phyloP scores from a whole-genome alignment of 352 stramenopile species.

The Phytophthora colocasiae region DNA sequence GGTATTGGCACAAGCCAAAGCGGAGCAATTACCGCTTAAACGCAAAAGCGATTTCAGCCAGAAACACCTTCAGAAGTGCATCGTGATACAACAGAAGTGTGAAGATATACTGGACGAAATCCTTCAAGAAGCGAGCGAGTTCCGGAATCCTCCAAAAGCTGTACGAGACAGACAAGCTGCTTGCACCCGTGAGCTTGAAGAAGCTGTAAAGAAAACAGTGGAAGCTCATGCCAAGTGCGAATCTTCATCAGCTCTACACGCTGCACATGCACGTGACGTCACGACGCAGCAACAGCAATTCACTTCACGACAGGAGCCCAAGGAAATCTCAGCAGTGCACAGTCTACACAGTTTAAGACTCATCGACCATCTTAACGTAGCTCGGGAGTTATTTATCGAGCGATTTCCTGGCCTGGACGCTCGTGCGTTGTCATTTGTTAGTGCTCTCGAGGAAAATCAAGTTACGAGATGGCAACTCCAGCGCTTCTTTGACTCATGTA shows the following conservation, averaged over 20 bases:
- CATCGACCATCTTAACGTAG: constrained; percentile 48
- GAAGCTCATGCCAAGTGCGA: constrained; percentile 29
- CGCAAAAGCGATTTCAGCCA: constrained; percentile 42
- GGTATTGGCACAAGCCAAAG: constrained; percentile 12
- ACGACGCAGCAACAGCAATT: constrained; percentile 24
- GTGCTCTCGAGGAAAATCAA: constrained; percentile 45
- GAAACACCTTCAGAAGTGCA: constrained; percentile 42
- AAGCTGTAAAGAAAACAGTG: constrained; percentile 27
- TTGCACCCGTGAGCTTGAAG: constrained; percentile 43
- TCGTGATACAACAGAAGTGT: constrained; percentile 25
- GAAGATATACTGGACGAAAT: constrained; percentile 46
- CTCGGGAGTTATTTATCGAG: constrained; percentile 66
- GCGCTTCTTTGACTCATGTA: constrained; percentile 62
- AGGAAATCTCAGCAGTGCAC: constrained; percentile 68
- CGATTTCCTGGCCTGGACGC: constrained; percentile 72
- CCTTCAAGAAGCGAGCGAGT: constrained; percentile 60
- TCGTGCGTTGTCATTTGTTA: constrained; percentile 64
- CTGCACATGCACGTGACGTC: constrained; percentile 30
- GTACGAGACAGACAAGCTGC: constrained; percentile 45
- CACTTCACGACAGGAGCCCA: constrained; percentile 40
- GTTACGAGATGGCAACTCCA: constrained; percentile 73
- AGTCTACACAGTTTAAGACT: constrained; percentile 47
- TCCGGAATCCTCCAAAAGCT: constrained; percentile 65
- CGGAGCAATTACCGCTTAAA: constrained; percentile 32
- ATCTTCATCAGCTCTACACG: constrained; percentile 1